These are phyloP conservation scores for Xanthoconium separans DNA, from an alignment of 1,284 basidiomycete species.

Conservation along the genomic window DNA sequence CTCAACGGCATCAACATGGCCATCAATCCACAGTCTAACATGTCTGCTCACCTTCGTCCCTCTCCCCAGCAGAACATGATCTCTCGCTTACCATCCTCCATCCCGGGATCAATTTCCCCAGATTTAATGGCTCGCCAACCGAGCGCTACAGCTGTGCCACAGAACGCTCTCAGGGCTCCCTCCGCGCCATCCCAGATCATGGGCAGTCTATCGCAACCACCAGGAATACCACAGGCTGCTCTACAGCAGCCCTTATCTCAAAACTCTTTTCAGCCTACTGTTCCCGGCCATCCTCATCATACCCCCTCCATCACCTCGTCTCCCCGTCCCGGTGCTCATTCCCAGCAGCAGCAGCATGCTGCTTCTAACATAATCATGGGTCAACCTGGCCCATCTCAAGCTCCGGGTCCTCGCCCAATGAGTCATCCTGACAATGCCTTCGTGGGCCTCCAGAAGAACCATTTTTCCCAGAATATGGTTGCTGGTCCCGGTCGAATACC, in stretches of 20 bases:
- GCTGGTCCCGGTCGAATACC: conserved; percentile 38
- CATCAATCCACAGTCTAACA: conserved; percentile 40
- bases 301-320: conserved; percentile 41
- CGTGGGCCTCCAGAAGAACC: conserved; percentile 41
- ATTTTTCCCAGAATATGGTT: conserved; percentile 40
- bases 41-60: conserved; percentile 37
- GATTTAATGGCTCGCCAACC: conserved; percentile 42
- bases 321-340: conserved; percentile 44
- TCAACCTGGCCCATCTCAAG: conserved; percentile 45
- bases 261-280: conserved; percentile 41
- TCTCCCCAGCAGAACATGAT: conserved; percentile 34
- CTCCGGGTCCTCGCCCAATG: conserved; percentile 42
- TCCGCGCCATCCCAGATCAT: conserved; percentile 47
- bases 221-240: conserved; percentile 33
- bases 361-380: conserved; percentile 41
- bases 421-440: conserved; percentile 49
- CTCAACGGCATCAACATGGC: conserved; percentile 41
- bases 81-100: conserved; percentile 36
- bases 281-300: conserved; percentile 38
- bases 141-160: conserved; percentile 38
- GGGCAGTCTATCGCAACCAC: conserved; percentile 49
- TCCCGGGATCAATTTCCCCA: conserved; percentile 42
- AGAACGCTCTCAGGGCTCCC: conserved; percentile 39
- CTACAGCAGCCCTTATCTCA: conserved; percentile 44
- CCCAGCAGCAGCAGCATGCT: conserved; percentile 41